Conservation (phyloP, 257 asterid species). For the Anisodus tanguticus region DNA sequence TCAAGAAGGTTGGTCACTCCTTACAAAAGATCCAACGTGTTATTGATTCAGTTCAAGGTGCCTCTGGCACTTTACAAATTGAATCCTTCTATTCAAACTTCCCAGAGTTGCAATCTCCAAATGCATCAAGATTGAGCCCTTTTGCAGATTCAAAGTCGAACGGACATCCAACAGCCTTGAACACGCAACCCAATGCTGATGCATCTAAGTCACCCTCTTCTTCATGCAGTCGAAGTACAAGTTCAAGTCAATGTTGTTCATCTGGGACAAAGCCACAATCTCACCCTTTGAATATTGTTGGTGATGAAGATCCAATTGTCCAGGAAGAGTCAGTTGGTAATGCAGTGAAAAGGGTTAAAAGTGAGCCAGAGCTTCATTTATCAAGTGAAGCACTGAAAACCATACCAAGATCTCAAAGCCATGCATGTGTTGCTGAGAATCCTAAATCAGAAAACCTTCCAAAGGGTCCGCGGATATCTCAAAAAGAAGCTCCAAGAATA, state of each 20-base stretch:
- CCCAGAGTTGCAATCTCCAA: constrained; percentile 70
- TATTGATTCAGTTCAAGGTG: constrained; percentile 89
- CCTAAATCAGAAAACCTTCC: constrained; percentile 37
- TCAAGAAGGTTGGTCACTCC: constrained; percentile 94
- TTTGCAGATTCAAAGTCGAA: constrained; percentile 45
- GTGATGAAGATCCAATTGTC: constrained; percentile 35
- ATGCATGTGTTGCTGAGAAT: constrained; percentile 38
- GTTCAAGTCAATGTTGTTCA: constrained; percentile 71
- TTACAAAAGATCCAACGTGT: constrained; percentile 86
- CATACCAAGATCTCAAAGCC: constrained; percentile 62
- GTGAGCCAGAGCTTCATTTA: constrained; percentile 62
- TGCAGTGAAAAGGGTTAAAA: constrained; percentile 53
- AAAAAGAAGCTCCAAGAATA: constrained; percentile 52
- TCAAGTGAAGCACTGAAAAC: constrained; percentile 49
- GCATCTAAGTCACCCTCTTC: constrained; percentile 67
- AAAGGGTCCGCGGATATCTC: constrained; percentile 31
- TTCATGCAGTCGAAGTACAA: constrained; percentile 72
- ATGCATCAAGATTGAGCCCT: constrained; percentile 50
- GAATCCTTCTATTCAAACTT: constrained; percentile 80
- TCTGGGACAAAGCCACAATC: constrained; percentile 52
- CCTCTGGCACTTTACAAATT: constrained; percentile 73
- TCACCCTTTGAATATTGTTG: constrained; percentile 21
- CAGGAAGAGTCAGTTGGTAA: constrained; percentile 45
- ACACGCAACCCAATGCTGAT: constrained; percentile 41
- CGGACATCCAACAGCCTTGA: constrained; percentile 38